Base-by-base conservation (phyloP, 129 eudicot species). In the Gnaphalium uliginosum region DNA sequence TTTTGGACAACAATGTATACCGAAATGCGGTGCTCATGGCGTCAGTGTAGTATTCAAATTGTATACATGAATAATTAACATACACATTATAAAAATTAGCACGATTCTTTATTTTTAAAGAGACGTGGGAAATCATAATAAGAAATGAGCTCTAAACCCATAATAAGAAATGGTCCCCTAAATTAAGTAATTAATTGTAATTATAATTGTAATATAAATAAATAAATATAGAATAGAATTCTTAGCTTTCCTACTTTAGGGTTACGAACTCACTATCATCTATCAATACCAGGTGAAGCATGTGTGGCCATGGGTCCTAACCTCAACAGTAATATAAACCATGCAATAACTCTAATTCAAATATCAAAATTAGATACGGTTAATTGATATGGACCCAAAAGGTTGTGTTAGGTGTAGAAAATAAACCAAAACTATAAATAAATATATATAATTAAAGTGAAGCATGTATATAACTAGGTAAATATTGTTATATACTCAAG, bases 401-500 rank as follows among this genome's bases (percentile, higher is more conserved):
- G 4, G 26, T 27, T 1, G 25, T n/a, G 25, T 56, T 35, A 73
- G 56, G 39, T 22, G 68, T 53, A 30, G 57, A 30, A 8, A 4
- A 22, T 58, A 72, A 33, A 35, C 13, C 29, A 26, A 46, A 26
- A 2, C 2, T 25, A 30, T 15, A 17, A 24, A 11, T 24, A 46
- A 5, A 48, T 14, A 21, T 54, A 5, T 54, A 54, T 54, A 54
- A 18, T n/a, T n/a, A n/a, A n/a, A n/a, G 60, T 32, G 18, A 25
- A 69, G 73, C 33, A 27, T 24, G 10, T 37, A 8, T 71, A 32
- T 62, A 62, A 25, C 0, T 59, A 60, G 5, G 0, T 63, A 22
- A 15, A 13, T 64, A 64, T 64, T 7, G 41, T 21, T n/a, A 27
- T 56, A 53, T 66, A 68, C 15, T 73, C 86, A 82, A 82, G 86